A percentile compares a stretch with the other conserved stretches of the same genome.
Evolutionary conservation across 2,329 filamentous ascomycete species (phyloP).

Genomic region (Zymoseptoria crescenta): DNA sequence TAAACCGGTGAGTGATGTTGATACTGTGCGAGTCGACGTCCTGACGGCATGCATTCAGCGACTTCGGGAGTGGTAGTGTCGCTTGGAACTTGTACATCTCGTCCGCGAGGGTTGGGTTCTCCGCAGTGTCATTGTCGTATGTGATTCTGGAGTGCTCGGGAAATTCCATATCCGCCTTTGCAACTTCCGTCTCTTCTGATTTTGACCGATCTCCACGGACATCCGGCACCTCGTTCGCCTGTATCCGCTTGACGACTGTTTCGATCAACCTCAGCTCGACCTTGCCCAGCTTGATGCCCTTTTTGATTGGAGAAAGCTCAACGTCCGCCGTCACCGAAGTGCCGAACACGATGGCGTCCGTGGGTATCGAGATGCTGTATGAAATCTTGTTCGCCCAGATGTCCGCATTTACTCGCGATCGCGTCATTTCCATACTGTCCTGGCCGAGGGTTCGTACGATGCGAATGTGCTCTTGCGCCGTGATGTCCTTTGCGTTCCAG

Average conservation of each 20-base stretch:
- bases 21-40: conserved; percentile 84
- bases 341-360: conserved; percentile 90
- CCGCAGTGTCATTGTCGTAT: conserved; percentile 33
- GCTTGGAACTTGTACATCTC: conserved; percentile 54
- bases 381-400: conserved; percentile 97
- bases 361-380: conserved; percentile 87
- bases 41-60: conserved; percentile 74
- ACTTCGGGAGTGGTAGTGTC: conserved; percentile 65
- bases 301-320: conserved; percentile 77
- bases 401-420: conserved; percentile 63
- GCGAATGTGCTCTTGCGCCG: conserved; percentile 59
- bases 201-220: conserved; percentile 27
- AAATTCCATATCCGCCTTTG: conserved; percentile 32
- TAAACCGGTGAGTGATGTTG: conserved; percentile 86
- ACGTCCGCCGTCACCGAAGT: conserved; percentile 79
- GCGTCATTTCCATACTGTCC: conserved; percentile 62
- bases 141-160: conserved; percentile 29
- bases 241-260: conserved; percentile 48
- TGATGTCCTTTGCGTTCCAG: conserved; percentile 80
- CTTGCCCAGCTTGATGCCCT: conserved; percentile 77
- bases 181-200: conserved; percentile 31
- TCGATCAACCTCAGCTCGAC: conserved; percentile 77
- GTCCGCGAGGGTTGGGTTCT: conserved; percentile 37
- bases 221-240: conserved; percentile 27
- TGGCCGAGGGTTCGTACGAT: conserved; percentile 42